Conservation (phyloP, 2,329 filamentous ascomycete genomes). For the Aphanoascus verrucosus region DNA sequence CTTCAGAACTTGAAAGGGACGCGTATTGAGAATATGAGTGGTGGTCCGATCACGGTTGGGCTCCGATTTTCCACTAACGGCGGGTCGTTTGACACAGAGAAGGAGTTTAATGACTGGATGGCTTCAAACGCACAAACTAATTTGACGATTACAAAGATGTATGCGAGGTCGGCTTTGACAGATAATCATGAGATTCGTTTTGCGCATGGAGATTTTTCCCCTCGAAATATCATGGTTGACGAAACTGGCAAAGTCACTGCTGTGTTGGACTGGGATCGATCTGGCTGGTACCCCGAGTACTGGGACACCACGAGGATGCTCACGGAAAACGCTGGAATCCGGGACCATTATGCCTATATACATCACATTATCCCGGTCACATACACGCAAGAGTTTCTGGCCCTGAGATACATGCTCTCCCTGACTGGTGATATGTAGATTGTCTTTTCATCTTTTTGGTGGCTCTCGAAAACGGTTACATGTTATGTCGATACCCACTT, state of each 20-base stretch:
- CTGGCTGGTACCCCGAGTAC: conserved; percentile 17
- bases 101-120: conserved; percentile 8
- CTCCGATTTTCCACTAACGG: background rate
- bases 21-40: conserved; percentile 3
- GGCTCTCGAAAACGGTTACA: too few species aligned
- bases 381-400: too few species aligned
- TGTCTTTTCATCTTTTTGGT: too few species aligned
- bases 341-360: too few species aligned
- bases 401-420: too few species aligned
- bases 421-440: too few species aligned
- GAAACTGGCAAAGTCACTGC: conserved; percentile 15
- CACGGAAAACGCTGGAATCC: background rate
- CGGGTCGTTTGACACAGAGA: conserved; percentile 11
- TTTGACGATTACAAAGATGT: background rate
- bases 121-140: background rate
- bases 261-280: conserved; percentile 18
- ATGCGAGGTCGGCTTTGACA: background rate
- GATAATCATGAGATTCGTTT: conserved; percentile 10
- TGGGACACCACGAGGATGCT: conserved; percentile 15
- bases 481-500: too few species aligned
- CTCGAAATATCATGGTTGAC: conserved; percentile 17
- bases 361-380: too few species aligned
- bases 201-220: conserved; percentile 16
- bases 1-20: background rate
- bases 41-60: background rate